Base-by-base conservation (phyloP, 1,284 basidiomycete species). In the Pseudozyma sp. region DNA sequence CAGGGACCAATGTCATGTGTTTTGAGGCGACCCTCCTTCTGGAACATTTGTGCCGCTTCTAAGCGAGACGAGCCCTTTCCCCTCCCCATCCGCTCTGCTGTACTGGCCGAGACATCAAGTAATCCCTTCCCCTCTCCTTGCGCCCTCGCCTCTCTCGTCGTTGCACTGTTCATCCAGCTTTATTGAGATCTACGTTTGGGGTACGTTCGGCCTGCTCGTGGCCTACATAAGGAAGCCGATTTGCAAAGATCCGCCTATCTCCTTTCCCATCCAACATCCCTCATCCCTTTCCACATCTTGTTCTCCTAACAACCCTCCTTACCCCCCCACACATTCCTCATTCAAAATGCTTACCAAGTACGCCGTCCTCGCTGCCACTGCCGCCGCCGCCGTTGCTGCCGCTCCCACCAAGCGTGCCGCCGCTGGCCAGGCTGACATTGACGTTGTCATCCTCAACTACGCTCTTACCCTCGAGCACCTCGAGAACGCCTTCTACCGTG, bases 391-490 rank as follows among this genome's bases (percentile, higher is more conserved):
- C 35, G 61, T 71, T 34, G 69, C 69, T 42, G 55, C 73, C 42
- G 46, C 66, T 44, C 19, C 63, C n/a, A 46, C 66, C 60, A 63
- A 78, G 66, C 80, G 81, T 42, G 75, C 81, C 42, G 72, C 73
- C 24, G 62, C 79, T 59, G 79, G 70, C 67, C 77, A 82, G 61
- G 63, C 78, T 40, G 79, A 82, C 74, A 81, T 83, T 63, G 85
- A 85, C 72, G 63, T 56, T 35, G 75, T 84, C 71, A 86, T 88
- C 65, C 84, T 89, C 61, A 89, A 91, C 81, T 89, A 88, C 75
- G 89, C 90, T 2, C 87, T 92, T 50, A 89, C 88, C 19, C 87
- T 92, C 50, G 90, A 92, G 85, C 88, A 91, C 81, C 86, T 92
- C 68, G 90, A 92, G 84, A 87, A 87, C 81, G 85, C 87, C 24